A percentile compares a stretch with the other conserved stretches of the same genome.
These are phyloP conservation scores for Coffea humblotiana DNA, from an alignment of 305 asterid species.

Conservation along the genomic window DNA sequence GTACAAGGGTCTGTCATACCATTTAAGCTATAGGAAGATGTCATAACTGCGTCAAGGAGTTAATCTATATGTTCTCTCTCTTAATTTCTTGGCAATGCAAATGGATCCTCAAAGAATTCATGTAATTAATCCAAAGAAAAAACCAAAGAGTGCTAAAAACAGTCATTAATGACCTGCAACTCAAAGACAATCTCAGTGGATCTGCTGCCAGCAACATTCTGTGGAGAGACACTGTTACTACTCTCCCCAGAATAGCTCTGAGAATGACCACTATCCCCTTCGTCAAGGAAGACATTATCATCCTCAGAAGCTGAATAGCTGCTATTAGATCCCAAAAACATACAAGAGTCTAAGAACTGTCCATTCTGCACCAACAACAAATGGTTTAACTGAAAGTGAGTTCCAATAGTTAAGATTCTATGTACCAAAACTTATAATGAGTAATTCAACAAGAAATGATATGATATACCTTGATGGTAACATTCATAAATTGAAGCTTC, in stretches of 20 bases:
- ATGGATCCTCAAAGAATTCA: neutral
- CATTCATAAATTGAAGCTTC: conserved; percentile 81
- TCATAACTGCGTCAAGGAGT: too few relatives aligned
- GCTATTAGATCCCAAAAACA: conserved; percentile 82
- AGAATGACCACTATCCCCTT: conserved; percentile 44
- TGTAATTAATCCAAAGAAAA: conserved; percentile 5
- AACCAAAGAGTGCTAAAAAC: conserved; percentile 10
- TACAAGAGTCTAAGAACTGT: conserved; percentile 68
- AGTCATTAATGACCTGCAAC: conserved; percentile 58
- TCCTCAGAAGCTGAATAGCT: conserved; percentile 76
- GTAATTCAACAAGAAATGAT: conserved; percentile 3
- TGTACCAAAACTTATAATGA: neutral
- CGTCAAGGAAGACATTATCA: conserved; percentile 68
- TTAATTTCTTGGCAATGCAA: neutral
- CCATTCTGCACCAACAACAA: conserved; percentile 59
- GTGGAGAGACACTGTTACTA: conserved; percentile 30
- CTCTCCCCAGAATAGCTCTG: conserved; percentile 40
- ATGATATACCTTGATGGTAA: conserved; percentile 65
- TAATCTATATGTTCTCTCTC: too few relatives aligned
- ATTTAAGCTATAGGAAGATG: too few relatives aligned
- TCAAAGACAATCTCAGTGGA: conserved; percentile 68
- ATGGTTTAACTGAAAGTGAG: conserved; percentile 14
- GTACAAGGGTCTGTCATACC: too few relatives aligned
- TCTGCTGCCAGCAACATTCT: conserved; percentile 44
- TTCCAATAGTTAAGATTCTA: neutral